Evolutionary conservation across 768 basidiomycete genomes (phyloP).

Genomic region (Termitomyces sp.): DNA sequence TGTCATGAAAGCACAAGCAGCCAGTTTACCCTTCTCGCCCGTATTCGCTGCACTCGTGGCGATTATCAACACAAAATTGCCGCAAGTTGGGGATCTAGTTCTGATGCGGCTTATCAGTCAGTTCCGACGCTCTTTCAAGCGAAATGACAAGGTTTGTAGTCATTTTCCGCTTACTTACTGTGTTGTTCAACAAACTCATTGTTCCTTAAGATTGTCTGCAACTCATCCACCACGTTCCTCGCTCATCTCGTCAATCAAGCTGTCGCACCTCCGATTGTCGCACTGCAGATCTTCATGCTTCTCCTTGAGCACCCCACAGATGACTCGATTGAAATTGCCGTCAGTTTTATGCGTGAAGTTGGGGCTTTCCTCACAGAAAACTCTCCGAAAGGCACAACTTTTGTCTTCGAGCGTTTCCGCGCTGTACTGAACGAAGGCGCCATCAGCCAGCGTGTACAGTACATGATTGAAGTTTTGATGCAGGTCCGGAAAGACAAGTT

Average conservation of each 20-base stretch:
- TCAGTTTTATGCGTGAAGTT: conserved; percentile 95
- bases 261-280: conserved; percentile 90
- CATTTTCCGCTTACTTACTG: neutral
- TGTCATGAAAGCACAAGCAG: conserved; percentile 96
- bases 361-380: conserved; percentile 93
- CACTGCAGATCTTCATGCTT: conserved; percentile 92
- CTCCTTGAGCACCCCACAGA: conserved; percentile 94
- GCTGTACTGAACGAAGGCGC: conserved; percentile 92
- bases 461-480: conserved; percentile 99
- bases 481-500: conserved; percentile 98
- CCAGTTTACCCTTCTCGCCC: conserved; percentile 96
- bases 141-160: conserved; percentile 86
- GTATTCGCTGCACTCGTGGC: conserved; percentile 93
- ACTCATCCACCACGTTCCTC: conserved; percentile 87
- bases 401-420: conserved; percentile 93
- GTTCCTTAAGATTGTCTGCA: conserved; percentile 73
- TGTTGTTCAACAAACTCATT: conserved; percentile 1
- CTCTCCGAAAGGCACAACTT: conserved; percentile 91
- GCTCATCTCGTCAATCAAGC: conserved; percentile 91
- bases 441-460: conserved; percentile 95
- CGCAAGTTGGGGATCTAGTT: conserved; percentile 91
- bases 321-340: conserved; percentile 97
- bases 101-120: conserved; percentile 88
- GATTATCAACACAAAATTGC: conserved; percentile 95
- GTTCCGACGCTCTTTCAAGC: conserved; percentile 90